Conservation (phyloP, 1,284 basidiomycete species). For the Heliocybe sulcata region DNA sequence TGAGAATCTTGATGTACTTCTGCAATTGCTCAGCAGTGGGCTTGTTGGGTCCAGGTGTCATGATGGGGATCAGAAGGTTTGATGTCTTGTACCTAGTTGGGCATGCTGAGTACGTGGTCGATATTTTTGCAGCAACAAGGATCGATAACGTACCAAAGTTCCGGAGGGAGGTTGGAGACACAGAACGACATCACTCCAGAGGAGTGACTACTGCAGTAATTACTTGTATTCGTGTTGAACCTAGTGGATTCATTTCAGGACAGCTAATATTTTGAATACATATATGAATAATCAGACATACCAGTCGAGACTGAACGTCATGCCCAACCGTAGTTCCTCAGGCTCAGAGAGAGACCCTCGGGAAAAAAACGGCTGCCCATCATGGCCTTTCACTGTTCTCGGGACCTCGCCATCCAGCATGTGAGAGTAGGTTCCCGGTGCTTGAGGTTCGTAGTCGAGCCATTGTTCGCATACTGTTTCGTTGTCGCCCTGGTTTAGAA, state of each 20-base stretch:
- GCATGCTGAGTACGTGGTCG: neutral
- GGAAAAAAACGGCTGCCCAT: neutral
- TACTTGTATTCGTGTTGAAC: neutral
- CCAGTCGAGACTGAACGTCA: neutral
- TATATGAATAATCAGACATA: neutral
- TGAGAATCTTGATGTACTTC: slow-evolving; percentile 10
- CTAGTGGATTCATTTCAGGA: neutral
- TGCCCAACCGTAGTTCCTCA: neutral
- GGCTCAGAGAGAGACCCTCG: neutral
- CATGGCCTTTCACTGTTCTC: neutral
- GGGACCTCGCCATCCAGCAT: neutral
- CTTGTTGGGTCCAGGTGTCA: slow-evolving; percentile 15
- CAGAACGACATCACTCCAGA: slow-evolving; percentile 10
- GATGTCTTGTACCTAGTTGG: slow-evolving; percentile 7
- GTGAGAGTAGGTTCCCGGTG: neutral
- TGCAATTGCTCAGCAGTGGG: slow-evolving; percentile 14
- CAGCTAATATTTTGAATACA: too few relatives aligned
- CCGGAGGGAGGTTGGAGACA: slow-evolving; percentile 11
- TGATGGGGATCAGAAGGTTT: slow-evolving; percentile 11
- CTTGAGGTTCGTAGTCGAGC: neutral
- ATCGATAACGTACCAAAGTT: slow-evolving; percentile 8
- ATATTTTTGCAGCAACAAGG: neutral
- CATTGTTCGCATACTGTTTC: neutral
- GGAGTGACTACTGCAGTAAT: slow-evolving; percentile 1
- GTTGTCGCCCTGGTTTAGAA: neutral